Evolutionary conservation across 2,329 filamentous ascomycete genomes (phyloP).

Genomic region (Sarocladiaceae sp.): DNA sequence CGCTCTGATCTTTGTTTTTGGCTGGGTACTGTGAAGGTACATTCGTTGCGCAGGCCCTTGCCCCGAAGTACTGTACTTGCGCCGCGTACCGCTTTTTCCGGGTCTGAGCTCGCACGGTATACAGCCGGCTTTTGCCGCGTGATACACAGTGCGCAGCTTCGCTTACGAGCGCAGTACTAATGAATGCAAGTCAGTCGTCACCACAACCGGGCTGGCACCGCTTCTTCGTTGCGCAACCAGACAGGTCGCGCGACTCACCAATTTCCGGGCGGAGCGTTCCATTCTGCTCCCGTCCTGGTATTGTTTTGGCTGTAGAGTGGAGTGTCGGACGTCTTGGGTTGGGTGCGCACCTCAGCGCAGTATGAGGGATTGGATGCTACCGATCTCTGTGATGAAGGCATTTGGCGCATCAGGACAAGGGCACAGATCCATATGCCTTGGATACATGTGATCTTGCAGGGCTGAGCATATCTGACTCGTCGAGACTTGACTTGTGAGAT

Average conservation of each 20-base stretch:
- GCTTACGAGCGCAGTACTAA: slow-evolving; percentile 1
- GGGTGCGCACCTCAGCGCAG: no score
- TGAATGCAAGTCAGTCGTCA: background rate
- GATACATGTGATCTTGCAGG: no score
- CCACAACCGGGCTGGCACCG: background rate
- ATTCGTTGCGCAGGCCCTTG: slow-evolving; percentile 21
- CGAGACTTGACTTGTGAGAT: no score
- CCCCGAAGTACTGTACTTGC: slow-evolving; percentile 30
- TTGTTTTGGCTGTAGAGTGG: slow-evolving; percentile 1
- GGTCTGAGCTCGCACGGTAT: slow-evolving; percentile 26
- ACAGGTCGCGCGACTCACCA: slow-evolving; percentile 2
- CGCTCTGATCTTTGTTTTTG: slow-evolving; percentile 14
- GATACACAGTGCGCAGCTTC: background rate
- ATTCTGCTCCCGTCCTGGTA: background rate
- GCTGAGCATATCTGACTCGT: no score
- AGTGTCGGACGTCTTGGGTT: no score
- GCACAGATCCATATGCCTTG: no score
- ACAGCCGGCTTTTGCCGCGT: slow-evolving; percentile 18
- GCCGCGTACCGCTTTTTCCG: slow-evolving; percentile 22
- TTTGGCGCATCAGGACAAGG: no score
- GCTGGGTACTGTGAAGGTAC: slow-evolving; percentile 35
- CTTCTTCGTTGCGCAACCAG: background rate
- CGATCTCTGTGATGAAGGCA: no score
- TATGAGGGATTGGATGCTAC: no score
- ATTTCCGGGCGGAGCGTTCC: slow-evolving; percentile 9